Base-by-base conservation (phyloP, 345 rosid genomes). In the Lumnitzera littorea region DNA sequence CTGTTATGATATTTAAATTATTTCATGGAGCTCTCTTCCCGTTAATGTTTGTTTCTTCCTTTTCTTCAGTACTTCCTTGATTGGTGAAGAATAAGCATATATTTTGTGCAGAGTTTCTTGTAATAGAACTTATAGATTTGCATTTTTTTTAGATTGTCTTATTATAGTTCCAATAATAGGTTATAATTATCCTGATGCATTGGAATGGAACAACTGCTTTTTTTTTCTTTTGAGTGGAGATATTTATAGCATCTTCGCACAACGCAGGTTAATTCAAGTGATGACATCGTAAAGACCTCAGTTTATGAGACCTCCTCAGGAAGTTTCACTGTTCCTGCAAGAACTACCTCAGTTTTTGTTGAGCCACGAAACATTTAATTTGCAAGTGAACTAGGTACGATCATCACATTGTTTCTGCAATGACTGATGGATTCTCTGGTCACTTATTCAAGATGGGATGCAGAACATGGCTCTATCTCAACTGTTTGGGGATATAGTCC, bases 331-430 rank as follows among this genome's bases (percentile, higher is more conserved):
- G 71, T 90, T 56, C 96, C 97, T 0, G 72, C 81, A 15, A 78
- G 74, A 63, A 87, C 91, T 51, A 79, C 91, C 13, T 51, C 88
- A 2, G 97, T 94, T 53, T 87, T 90, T 60, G 90, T 85, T 20
- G 91, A 88, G 76, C 73, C 54, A 16, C 74, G 87, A 62, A 50
- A 67, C 67, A 62, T 15, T 47, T 72, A 72, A 82, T 25, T 56
- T 23, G 50, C 4, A 10, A 55, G 11, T 50, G 49, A 23, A 50
- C 15, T 50, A 58, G 13, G n/a, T 15, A 15, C n/a, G 14, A 66
- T 47, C 23, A 20, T 41, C 17, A 12, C 13, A 16, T 29, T 0
- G 23, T 8, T 60, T 36, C 24, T 53, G 31, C 17, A 49, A 43
- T 11, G 11, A 27, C 3, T 12, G 11, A 13, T 29, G 46, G 17